Evolutionary conservation across 768 basidiomycete species (phyloP), one percentile per base, ranked within the genome.

Genomic region (Pleurotus tuoliensis): DNA sequence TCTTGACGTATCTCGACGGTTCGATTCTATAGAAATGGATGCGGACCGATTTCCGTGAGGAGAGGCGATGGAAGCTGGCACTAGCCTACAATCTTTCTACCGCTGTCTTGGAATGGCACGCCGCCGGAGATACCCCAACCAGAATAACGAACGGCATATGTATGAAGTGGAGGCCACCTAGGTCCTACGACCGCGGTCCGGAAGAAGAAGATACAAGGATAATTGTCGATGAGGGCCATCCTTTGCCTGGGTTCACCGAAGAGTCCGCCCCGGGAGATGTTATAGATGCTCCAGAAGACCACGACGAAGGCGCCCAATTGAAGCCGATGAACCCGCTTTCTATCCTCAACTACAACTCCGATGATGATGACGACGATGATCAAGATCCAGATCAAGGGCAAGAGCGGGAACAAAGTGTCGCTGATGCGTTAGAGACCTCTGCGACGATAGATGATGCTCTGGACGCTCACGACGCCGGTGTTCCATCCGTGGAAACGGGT

Each of bases 41-140:
- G 83, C 89, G 92, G 24, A 82, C 83, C 38, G 97, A 99, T 68
- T 98, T 97, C 62, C 86, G 91, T 16, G 95, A 98, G 70, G 97
- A 99, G 66, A 80, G 91, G 40, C 84, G 81, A 63, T 98, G 94
- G 94, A 98, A 98, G 69, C 73, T 89, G 43, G 86, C 87, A 2
- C 67, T 92, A 24, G 96, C 97, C 0, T 88, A 87, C 66, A 87
- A 87, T 57, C 69, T 99, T 25, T 89, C 92, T 0, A 84, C 83
- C 27, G 82, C 91, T 22, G 88, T 94, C 18, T 79, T 91, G 5
- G 88, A 93, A 63, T 99, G 94, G 93, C 92, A 96, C 67, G 77
- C 81, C 51, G 85, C 88, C 20, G 80, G 76, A 9, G 77, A 77
- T n/a, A 73, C 73, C 18, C 86, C 86, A 61, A 84, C 86, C 58